Percentiles rank a stretch among this genome's conserved stretches.
Conservation (phyloP, 495 filamentous ascomycete genomes). For the Podospora pseudocomata region DNA sequence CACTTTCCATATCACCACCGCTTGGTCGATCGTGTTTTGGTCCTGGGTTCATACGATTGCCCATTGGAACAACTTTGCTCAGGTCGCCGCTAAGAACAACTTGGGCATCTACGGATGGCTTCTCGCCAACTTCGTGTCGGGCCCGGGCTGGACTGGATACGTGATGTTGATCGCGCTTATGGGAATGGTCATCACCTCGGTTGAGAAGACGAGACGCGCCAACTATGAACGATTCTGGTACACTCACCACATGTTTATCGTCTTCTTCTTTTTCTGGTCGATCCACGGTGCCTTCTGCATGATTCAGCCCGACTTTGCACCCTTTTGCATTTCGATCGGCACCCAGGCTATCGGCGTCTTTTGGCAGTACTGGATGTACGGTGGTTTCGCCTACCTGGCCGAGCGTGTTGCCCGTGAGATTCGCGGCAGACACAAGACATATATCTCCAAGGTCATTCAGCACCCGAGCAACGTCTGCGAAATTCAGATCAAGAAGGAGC, state of each 20-base stretch:
- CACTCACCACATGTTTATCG: conserved; percentile 70
- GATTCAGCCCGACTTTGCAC: conserved; percentile 70
- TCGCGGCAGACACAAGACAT: conserved; percentile 68
- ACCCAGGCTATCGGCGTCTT: conserved; percentile 65
- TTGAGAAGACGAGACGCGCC: conserved; percentile 63
- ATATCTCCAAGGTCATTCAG: conserved; percentile 78
- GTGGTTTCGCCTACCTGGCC: conserved; percentile 65
- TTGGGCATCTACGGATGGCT: conserved; percentile 70
- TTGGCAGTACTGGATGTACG: conserved; percentile 78
- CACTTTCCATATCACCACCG: conserved; percentile 74
- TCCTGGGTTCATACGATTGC: conserved; percentile 76
- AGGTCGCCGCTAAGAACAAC: conserved; percentile 65
- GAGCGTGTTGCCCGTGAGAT: conserved; percentile 68
- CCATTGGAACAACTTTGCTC: conserved; percentile 78
- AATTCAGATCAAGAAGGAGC: conserved; percentile 81
- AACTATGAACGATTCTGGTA: conserved; percentile 82
- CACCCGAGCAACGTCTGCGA: conserved; percentile 80
- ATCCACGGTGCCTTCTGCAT: conserved; percentile 78
- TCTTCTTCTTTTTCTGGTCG: conserved; percentile 81
- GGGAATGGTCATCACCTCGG: conserved; percentile 64
- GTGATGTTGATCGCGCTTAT: conserved; percentile 68
- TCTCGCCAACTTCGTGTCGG: conserved; percentile 64
- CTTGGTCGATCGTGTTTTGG: conserved; percentile 78
- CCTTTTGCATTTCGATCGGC: conserved; percentile 61
- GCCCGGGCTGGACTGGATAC: conserved; percentile 76